Conservation (phyloP, 73 alveolate species). For the Stentor coeruleus region DNA sequence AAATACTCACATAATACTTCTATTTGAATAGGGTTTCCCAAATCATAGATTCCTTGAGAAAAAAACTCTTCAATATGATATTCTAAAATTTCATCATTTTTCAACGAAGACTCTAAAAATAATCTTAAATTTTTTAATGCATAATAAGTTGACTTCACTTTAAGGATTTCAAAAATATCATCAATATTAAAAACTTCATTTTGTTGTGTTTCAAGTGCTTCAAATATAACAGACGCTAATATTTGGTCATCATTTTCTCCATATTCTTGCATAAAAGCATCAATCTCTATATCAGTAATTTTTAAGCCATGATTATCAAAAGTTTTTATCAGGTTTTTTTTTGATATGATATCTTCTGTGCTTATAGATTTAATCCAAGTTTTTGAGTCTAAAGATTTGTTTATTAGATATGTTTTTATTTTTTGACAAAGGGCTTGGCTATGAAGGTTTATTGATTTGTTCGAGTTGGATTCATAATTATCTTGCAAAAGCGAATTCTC, state of each 20-base stretch:
- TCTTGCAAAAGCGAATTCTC: not conserved
- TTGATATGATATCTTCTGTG: not conserved
- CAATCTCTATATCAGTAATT: not conserved
- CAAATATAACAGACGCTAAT: not conserved
- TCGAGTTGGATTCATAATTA: no score
- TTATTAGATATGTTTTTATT: no score
- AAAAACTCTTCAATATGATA: not conserved
- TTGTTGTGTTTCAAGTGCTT: not conserved
- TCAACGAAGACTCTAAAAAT: no score
- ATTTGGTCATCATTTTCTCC: not conserved
- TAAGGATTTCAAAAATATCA: not conserved
- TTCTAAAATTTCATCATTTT: not conserved
- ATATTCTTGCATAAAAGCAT: not conserved
- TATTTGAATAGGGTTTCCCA: not conserved
- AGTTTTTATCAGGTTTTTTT: not conserved
- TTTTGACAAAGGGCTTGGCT: no score
- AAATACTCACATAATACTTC: not conserved
- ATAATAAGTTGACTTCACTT: not conserved
- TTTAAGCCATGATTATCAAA: not conserved
- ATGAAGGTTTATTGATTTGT: not conserved
- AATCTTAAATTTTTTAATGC: not conserved
- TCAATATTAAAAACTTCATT: not conserved
- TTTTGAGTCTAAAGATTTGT: not conserved
- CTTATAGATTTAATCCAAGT: not conserved
- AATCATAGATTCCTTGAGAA: no score